Evolutionary conservation across 257 asterid genomes (phyloP).

Genomic region (Misopates orontium): DNA sequence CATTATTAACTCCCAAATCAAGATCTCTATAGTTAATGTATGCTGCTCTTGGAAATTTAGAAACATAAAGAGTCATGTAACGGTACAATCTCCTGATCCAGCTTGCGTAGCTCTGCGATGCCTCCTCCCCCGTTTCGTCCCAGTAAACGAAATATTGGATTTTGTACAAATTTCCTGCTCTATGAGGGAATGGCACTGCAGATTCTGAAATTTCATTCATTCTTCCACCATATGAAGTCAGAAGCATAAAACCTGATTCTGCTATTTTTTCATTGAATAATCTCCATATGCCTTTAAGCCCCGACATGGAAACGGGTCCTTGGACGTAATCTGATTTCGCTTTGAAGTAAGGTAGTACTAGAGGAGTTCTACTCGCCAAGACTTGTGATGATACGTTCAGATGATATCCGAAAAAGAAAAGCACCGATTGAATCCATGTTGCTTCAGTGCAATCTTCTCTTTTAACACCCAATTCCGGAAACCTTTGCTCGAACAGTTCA

Average conservation of each 20-base stretch:
- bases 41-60: slow-evolving; percentile 34
- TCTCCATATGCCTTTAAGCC: slow-evolving; percentile 26
- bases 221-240: slow-evolving; percentile 31
- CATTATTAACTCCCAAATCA: slow-evolving; percentile 37
- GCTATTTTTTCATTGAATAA: slow-evolving; percentile 22
- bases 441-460: slow-evolving; percentile 28
- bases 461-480: slow-evolving; percentile 31
- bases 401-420: slow-evolving; percentile 17
- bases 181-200: slow-evolving; percentile 34
- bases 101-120: slow-evolving; percentile 6
- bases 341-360: slow-evolving; percentile 16
- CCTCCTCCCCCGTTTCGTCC: slow-evolving; percentile 1
- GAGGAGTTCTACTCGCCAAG: slow-evolving; percentile 16
- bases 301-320: slow-evolving; percentile 23
- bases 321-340: slow-evolving; percentile 35
- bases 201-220: slow-evolving; percentile 31
- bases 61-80: slow-evolving; percentile 31
- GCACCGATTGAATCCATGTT: slow-evolving; percentile 30
- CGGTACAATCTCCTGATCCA: slow-evolving; percentile 33
- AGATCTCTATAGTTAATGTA: slow-evolving; percentile 40
- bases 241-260: not conserved
- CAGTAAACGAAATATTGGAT: slow-evolving; percentile 29
- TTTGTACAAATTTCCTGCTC: slow-evolving; percentile 30
- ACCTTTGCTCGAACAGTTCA: slow-evolving; percentile 1
- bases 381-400: slow-evolving; percentile 3